Evolutionary conservation across 768 basidiomycete genomes (phyloP).

Genomic region (Stropharia rugosoannulata): DNA sequence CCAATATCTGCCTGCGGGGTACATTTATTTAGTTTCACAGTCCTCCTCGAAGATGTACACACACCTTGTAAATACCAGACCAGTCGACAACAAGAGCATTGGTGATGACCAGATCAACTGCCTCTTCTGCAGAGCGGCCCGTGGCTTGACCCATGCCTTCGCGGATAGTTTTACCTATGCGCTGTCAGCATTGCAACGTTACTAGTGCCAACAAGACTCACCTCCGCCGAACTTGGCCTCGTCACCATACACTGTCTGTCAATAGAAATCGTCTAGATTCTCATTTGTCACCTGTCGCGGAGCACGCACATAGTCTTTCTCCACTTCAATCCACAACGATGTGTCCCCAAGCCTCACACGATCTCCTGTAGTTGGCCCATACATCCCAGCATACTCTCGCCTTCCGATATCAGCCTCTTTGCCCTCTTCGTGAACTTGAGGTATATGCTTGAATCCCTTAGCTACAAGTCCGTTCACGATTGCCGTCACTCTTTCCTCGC

Average conservation of each 20-base stretch:
- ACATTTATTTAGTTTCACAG: background rate
- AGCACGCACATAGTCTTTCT: constrained; percentile 66
- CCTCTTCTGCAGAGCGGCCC: constrained; percentile 59
- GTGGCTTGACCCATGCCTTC: constrained; percentile 97
- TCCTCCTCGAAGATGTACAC: background rate
- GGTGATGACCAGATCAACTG: constrained; percentile 91
- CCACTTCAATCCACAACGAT: constrained; percentile 88
- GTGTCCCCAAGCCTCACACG: constrained; percentile 88
- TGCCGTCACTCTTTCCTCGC: constrained; percentile 33
- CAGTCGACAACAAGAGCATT: constrained; percentile 95
- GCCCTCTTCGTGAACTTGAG: constrained; percentile 60
- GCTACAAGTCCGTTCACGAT: constrained; percentile 50
- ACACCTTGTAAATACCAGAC: constrained; percentile 92
- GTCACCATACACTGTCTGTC: constrained; percentile 85
- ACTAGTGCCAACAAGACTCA: constrained; percentile 21
- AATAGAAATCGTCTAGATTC: background rate
- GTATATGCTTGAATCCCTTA: constrained; percentile 68
- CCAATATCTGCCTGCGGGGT: constrained; percentile 85
- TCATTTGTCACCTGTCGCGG: background rate
- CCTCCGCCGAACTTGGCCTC: constrained; percentile 99
- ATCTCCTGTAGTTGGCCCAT: constrained; percentile 92
- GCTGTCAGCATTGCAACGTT: constrained; percentile 7
- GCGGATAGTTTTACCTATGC: constrained; percentile 82
- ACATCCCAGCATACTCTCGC: constrained; percentile 89
- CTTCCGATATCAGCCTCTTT: constrained; percentile 58